These are phyloP conservation scores for Tilletia horrida DNA, from an alignment of 1,284 basidiomycete genomes.

Conservation along the genomic window DNA sequence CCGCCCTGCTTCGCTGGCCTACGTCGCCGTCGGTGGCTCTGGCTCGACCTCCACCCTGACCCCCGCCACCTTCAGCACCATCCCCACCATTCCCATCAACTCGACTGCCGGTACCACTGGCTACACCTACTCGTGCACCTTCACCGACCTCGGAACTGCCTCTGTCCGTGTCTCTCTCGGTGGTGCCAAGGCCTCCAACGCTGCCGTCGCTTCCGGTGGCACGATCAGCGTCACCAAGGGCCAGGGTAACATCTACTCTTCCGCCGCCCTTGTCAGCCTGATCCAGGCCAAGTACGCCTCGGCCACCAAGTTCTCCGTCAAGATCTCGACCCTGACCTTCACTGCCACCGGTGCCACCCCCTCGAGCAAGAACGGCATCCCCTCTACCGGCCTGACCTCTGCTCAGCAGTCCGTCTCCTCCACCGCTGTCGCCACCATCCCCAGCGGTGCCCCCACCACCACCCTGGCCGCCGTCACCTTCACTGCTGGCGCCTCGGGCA, in stretches of 20 bases:
- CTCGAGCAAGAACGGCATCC: slow-evolving; percentile 10
- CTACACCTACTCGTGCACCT: slow-evolving; percentile 15
- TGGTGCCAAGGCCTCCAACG: slow-evolving; percentile 10
- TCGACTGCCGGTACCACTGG: slow-evolving; percentile 15
- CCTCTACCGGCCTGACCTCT: slow-evolving; percentile 4
- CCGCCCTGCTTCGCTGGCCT: slow-evolving; percentile 12
- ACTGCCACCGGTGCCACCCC: slow-evolving; percentile 3
- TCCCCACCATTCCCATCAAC: slow-evolving; percentile 13
- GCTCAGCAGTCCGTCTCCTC: background rate
- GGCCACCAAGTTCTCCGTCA: slow-evolving; percentile 11
- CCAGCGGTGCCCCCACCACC: slow-evolving; percentile 16
- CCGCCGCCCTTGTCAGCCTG: slow-evolving; percentile 17
- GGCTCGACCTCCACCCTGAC: slow-evolving; percentile 13
- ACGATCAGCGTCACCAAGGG: background rate
- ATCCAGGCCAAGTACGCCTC: slow-evolving; percentile 12
- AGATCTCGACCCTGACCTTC: slow-evolving; percentile 7
- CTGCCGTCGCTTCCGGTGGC: slow-evolving; percentile 13
- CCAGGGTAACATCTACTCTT: slow-evolving; percentile 18
- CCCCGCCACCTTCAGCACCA: background rate
- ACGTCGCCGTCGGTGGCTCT: slow-evolving; percentile 1
- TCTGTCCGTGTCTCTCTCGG: slow-evolving; percentile 6
- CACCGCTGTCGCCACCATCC: slow-evolving; percentile 11
- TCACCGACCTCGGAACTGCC: slow-evolving; percentile 13
- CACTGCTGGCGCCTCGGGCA: slow-evolving; percentile 13
- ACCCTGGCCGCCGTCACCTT: slow-evolving; percentile 16